Evolutionary conservation across 2,329 filamentous ascomycete genomes (phyloP), one percentile per base, ranked within the genome.

Genomic region (Nannizziopsis arthrosporioides): DNA sequence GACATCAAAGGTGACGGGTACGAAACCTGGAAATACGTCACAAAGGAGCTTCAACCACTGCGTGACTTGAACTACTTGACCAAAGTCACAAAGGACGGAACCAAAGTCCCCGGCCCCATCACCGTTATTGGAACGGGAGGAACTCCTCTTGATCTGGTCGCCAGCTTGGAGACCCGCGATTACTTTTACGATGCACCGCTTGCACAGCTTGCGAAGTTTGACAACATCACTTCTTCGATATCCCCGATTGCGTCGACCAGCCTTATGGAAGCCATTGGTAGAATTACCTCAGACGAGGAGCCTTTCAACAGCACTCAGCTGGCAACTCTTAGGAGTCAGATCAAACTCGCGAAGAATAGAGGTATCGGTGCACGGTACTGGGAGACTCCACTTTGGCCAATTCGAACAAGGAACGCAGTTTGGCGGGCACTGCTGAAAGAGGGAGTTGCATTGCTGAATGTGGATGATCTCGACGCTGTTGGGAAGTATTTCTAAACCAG

Each of bases 111-210:
- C 1, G 72, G 73, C 1, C 68, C 77, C 2, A 68, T 81, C 5
- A 81, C 78, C n/a, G 68, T 80, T 18, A 73, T 81, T 19, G 78
- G 76, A n/a, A 80, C 78, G 0, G 77, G 77, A 14, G 76, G 77
- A 54, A 76, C 74, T 0, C 69, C 71, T 0, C 60, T 73, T 3
- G 56, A 65, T 50, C 70, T 70, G 53, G 68, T 81, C 3, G 67
- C 70, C 19, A 62, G 65, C 19, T 58, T 73, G 51, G 54, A 59
- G 3, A 56, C 69, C 11, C 64, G 74, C 19, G 69, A 78, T 59
- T 76, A 77, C 52, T 83, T 82, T 68, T 81, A 71, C 57, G 79
- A 83, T 53, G 78, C 71, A 0, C 73, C 73, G 3, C 65, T 81
- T 2, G 62, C 69, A 0, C 55, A 65, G 0, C 63, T 80, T 3